phyloP scores from a whole-genome alignment of 305 asterid genomes.

The Withania somnifera region DNA sequence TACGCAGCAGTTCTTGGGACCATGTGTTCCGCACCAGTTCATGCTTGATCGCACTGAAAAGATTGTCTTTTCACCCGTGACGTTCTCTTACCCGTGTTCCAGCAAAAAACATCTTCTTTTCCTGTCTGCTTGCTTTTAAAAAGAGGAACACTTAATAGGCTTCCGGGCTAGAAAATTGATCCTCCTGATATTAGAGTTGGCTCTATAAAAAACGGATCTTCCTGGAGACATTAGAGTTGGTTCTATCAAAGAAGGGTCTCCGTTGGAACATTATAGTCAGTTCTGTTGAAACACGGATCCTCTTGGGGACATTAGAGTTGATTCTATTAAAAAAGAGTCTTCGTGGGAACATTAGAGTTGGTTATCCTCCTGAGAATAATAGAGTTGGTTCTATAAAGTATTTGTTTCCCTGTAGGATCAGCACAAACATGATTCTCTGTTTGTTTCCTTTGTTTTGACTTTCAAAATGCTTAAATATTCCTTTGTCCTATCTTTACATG shows the following conservation, averaged over 20 bases:
- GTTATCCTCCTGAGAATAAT: neutral
- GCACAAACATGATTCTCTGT: neutral
- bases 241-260: no score
- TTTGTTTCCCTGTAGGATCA: neutral
- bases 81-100: neutral
- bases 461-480: neutral
- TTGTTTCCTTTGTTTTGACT: neutral
- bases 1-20: neutral
- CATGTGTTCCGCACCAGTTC: neutral
- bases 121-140: neutral
- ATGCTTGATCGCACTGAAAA: neutral
- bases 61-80: neutral
- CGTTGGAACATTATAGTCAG: no score
- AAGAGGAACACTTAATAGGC: neutral
- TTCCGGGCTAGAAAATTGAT: neutral
- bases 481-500: neutral
- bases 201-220: neutral
- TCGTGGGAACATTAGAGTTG: neutral
- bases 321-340: neutral
- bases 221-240: no score
- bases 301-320: neutral
- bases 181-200: neutral
- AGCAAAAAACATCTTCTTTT: neutral
- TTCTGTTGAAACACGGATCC: neutral
- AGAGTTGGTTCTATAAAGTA: neutral